Evolutionary conservation across 441 rosid genomes (phyloP), one percentile per base, ranked within the genome.

Genomic region (Macaranga tanarius): DNA sequence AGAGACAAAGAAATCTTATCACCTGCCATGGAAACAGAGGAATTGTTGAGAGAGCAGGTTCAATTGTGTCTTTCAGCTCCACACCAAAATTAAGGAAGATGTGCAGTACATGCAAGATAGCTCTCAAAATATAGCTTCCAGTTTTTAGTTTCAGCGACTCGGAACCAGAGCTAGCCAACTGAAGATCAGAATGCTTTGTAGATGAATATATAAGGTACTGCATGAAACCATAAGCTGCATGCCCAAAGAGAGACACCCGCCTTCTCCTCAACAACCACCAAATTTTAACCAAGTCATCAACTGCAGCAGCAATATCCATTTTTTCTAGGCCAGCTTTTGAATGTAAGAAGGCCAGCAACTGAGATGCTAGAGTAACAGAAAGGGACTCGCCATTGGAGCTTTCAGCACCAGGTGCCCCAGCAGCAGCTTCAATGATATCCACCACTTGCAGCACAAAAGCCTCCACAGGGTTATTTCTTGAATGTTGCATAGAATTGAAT

Each of bases 11-110:
- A 75, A 67, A 75, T 75, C 65, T 77, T 60, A 76, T 77, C 73
- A 89, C 99, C 98, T 95, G 99, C 99, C 99, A 95, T 72, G 99
- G 88, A 75, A 85, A 82, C 86, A 92, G 74, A 79, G 99, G 96
- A 81, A 91, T 85, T 70, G 85, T 78, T 71, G 95, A 90, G 79
- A 95, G 99, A 71, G 90, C 88, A 76, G 85, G 83, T 82, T 83
- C 92, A 83, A 95, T 88, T 47, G 84, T 85, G 73, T 92, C 98
- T 84, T 89, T 87, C 79, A 95, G 85, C 85, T 95, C 99, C 77
- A 85, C 87, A 73, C 98, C 99, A 76, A 82, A 92, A 81, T 92
- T 91, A 54, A 95, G 92, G 76, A 95, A 84, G 81, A 95, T 87
- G 77, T 89, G 92, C 61, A 95, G 84, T 73, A 92, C 83, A 88